Conservation (phyloP, 768 basidiomycete species). For the Mycena vitilis region DNA sequence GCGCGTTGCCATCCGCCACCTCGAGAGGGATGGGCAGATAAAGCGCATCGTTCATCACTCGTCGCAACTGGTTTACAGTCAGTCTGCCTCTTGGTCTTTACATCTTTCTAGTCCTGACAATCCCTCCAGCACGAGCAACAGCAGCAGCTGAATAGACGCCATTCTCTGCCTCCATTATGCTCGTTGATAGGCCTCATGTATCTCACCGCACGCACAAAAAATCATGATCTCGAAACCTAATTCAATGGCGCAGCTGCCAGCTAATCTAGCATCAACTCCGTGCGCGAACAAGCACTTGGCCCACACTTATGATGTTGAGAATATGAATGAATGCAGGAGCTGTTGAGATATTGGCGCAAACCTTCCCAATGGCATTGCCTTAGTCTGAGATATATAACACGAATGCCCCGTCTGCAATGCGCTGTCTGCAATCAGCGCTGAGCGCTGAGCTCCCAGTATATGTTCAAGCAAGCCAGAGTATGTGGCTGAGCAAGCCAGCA, state of each 20-base stretch:
- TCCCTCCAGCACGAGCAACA: constrained; percentile 59
- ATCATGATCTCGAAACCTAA: constrained; percentile 42
- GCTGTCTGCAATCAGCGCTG: no score
- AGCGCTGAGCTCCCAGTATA: no score
- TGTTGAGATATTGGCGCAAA: no score
- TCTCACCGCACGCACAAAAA: constrained; percentile 43
- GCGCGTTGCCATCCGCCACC: constrained; percentile 87
- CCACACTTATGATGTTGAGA: no score
- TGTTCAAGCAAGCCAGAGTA: no score
- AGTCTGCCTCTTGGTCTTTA: constrained; percentile 50
- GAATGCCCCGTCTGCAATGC: no score
- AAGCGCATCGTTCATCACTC: constrained; percentile 98
- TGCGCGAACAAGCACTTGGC: not conserved
- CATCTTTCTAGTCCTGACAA: constrained; percentile 1
- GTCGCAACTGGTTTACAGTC: constrained; percentile 95
- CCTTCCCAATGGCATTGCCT: no score
- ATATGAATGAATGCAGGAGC: no score
- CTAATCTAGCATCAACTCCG: not conserved
- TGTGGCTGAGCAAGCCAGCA: no score
- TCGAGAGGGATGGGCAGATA: constrained; percentile 95
- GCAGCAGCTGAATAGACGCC: constrained; percentile 56
- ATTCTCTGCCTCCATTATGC: constrained; percentile 42
- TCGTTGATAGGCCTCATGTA: constrained; percentile 48
- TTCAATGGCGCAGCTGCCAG: not conserved
- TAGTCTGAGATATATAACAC: no score